Evolutionary conservation across 2,329 filamentous ascomycete species (phyloP).

Genomic region (Fusarium pseudograminearum): DNA sequence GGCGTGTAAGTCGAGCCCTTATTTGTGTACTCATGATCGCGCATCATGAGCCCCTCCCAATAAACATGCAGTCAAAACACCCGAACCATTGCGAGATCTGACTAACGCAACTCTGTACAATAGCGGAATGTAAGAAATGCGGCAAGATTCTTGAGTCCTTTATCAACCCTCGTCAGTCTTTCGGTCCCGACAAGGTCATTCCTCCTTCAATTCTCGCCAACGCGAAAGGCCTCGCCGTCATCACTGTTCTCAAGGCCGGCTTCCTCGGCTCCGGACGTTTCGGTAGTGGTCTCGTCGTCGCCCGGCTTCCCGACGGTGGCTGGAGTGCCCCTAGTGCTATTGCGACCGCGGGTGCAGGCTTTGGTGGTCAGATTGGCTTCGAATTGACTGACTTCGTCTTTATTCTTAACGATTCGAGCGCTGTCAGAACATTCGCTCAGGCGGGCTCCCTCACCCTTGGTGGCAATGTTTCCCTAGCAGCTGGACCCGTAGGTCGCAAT

Average conservation of each 20-base stretch:
- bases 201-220: conserved; percentile 88
- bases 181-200: conserved; percentile 97
- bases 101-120: conserved; percentile 24
- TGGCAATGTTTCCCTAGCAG: conserved; percentile 95
- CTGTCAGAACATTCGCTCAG: conserved; percentile 94
- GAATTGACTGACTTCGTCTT: conserved; percentile 97
- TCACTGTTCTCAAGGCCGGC: conserved; percentile 88
- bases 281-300: conserved; percentile 84
- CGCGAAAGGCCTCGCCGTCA: conserved; percentile 90
- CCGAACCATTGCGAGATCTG: conserved; percentile 12
- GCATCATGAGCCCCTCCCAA: conserved; percentile 36
- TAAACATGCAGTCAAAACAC: conserved; percentile 15
- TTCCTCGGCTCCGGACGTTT: conserved; percentile 87
- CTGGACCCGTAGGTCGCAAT: conserved; percentile 92
- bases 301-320: conserved; percentile 78
- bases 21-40: conserved; percentile 29
- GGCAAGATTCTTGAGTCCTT: conserved; percentile 96
- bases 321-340: conserved; percentile 89
- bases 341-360: conserved; percentile 82
- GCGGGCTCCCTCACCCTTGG: conserved; percentile 91
- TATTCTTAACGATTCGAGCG: conserved; percentile 91
- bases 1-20: conserved; percentile 68
- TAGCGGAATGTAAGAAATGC: conserved; percentile 98
- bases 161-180: conserved; percentile 90
- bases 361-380: conserved; percentile 88